Evolutionary conservation across 345 rosid genomes (phyloP), one percentile per base, ranked within the genome.

Genomic region (Microcos paniculata): DNA sequence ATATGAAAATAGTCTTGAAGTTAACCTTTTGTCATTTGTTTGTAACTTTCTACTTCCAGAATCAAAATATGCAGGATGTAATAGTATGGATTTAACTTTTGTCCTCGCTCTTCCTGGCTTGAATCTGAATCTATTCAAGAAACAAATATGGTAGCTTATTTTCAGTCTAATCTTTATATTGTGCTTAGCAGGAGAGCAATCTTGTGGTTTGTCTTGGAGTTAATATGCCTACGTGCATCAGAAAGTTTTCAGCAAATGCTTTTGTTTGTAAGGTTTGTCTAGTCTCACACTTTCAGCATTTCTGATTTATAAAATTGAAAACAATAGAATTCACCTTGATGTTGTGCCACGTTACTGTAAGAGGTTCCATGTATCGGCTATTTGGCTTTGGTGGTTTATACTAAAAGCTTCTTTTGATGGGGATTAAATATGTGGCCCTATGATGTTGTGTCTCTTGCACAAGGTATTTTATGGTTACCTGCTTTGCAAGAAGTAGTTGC

Each of bases 231-330:
- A 71, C 77, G 14, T 84, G 64, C 70, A 82, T 84, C 68, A 85
- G 81, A 73, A 90, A 88, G 78, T 74, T 84, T 72, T 88, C 97
- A 31, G 76, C 84, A 67, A 90, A 86, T 77, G 80, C 81, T 74
- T 89, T 90, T 83, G 87, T 87, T 83, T 75, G 57, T 63, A 91
- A 92, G 97, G 98, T 94, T 88, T 23, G 57, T 53, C 74, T 33
- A 52, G 38, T 74, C 8, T 70, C 55, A 8, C 56, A 31, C 30
- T 33, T 69, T 8, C n/a, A 7, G 30, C n/a, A 48, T 49, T 48
- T 63, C 48, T 63, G 19, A 38, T 38, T 38, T n/a, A 40, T 63
- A 19, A 24, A 56, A 63, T 12, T 40, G 69, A 24, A 40, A 38
- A n/a, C 19, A 31, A 56, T 26, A 12, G 58, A 55, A 75, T 42